Conservation (phyloP, 2,329 filamentous ascomycete genomes). For the Immersiporthe knoxdaviesiana region DNA sequence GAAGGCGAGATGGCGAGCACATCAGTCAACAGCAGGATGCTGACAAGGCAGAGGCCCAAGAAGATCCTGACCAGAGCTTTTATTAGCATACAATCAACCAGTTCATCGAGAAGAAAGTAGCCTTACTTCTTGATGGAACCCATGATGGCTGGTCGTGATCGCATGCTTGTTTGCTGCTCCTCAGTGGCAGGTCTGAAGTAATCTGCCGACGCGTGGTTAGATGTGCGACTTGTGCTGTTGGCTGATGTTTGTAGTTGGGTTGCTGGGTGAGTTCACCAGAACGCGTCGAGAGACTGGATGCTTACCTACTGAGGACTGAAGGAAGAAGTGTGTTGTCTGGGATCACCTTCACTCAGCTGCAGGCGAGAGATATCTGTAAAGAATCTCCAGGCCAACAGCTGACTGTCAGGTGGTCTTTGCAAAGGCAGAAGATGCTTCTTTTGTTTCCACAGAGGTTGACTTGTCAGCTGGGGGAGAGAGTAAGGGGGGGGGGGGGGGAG, state of each 20-base stretch:
- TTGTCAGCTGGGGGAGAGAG: neutral
- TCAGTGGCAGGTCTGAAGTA: too few relatives aligned
- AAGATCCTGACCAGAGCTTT: neutral
- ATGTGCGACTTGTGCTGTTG: neutral
- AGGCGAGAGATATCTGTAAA: neutral
- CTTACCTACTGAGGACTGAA: neutral
- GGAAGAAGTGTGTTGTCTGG: neutral
- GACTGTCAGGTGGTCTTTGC: neutral
- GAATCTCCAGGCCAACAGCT: neutral
- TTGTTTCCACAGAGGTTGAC: neutral
- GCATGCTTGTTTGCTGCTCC: neutral
- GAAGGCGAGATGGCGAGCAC: neutral
- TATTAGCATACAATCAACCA: neutral
- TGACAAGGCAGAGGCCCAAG: slow-evolving; percentile 8
- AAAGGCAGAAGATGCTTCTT: neutral
- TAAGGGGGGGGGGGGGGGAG: too few relatives aligned
- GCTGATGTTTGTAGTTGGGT: neutral
- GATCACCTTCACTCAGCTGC: neutral
- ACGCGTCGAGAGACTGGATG: neutral
- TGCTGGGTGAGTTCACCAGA: neutral
- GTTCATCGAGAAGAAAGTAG: neutral
- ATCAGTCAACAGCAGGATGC: slow-evolving; percentile 6
- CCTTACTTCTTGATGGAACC: slow-evolving; percentile 16
- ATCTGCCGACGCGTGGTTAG: neutral
- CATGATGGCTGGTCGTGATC: neutral